Evolutionary conservation across 2,329 filamentous ascomycete species (phyloP), one percentile per base, ranked within the genome.

Genomic region (Ophiosphaerella herpotricha): DNA sequence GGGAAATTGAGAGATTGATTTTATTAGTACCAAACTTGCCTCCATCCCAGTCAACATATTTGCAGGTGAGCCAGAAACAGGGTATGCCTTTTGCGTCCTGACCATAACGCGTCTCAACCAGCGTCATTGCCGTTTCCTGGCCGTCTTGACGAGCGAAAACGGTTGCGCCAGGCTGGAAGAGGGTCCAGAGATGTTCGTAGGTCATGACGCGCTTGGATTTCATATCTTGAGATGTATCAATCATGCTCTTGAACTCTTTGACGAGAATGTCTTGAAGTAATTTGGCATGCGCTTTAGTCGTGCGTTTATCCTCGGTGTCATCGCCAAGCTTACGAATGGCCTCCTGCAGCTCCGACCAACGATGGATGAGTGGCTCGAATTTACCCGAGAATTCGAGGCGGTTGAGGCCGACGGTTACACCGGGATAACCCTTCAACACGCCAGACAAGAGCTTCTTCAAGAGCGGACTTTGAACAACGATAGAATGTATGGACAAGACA

Each of bases 311-410:
- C 24, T 71, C 68, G 16, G 60, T 68, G 5, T 59, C 64, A 34
- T 64, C 58, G 18, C 58, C 55, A 34, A 64, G 53, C 35, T 59
- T 57, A n/a, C 53, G 35, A 29, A 73, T 64, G 12, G 63, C 61
- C 5, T 54, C 42, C 23, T 66, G 58, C n/a, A 78, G 58, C 39
- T 73, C 67, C 0, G 65, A 72, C 85, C 85, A 89, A 29, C 86
- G 80, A 68, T 90, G 85, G 35, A 88, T 82, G 41, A 90, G 82
- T 0, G 83, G 82, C 59, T 83, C 76, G 52, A 89, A 89, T 0
- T 82, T 84, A 0, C 79, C 80, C 8, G 72, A 68, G 52, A 90
- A 87, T 49, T 83, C 82, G 1, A 89, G 75, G 1, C 83, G 80
- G n/a, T 84, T 78, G 11, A 89, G 74, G n/a, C 77, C 79, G 24